Evolutionary conservation across 2,329 filamentous ascomycete genomes (phyloP), one percentile per base, ranked within the genome.

Genomic region (Neurospora crassa): DNA sequence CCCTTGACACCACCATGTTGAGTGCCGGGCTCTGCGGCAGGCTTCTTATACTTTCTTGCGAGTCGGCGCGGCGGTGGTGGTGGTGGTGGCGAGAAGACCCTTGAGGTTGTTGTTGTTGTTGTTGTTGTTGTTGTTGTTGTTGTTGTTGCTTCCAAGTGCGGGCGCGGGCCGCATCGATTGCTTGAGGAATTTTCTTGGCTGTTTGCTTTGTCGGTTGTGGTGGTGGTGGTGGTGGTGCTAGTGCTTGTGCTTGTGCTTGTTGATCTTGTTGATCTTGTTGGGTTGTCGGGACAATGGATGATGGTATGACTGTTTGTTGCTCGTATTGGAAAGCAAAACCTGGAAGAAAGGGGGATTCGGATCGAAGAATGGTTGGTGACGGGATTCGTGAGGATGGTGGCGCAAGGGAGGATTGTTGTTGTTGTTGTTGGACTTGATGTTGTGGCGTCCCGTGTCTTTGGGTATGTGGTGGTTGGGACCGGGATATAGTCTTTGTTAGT

Each of bases 21-120:
- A 84, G 76, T 83, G 86, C 84, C 67, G 85, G 85, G 74, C 84
- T 86, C 74, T 84, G 84, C 47, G 85, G 85, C 71, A 86, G 78
- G 76, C 84, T 85, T 69, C 78, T 78, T 63, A 79, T 76, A 76
- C 82, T 83, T 71, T 79, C 79, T 34, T 18, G 53, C 53, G 53
- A 63, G 3, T 63, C 53, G 29, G 6, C 29, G 53, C 53, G 53
- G 53, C 37, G 53, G 53, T 24, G 53, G 29, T 29, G 29, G 29
- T 3, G 29, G 24, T 24, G 24, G 24, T 24, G 24, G 24, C 24
- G 24, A 24, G 24, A 24, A 29, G 29, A 14, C 37, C 53, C 53
- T 29, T 63, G 53, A 18, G 16, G 8, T 16, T 16, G 14, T 63
- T 63, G 53, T 16, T 16, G 14, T 63, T 63, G 53, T 16, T 16